Conservation (phyloP, 2,329 filamentous ascomycete species). For the Oidium heveae region DNA sequence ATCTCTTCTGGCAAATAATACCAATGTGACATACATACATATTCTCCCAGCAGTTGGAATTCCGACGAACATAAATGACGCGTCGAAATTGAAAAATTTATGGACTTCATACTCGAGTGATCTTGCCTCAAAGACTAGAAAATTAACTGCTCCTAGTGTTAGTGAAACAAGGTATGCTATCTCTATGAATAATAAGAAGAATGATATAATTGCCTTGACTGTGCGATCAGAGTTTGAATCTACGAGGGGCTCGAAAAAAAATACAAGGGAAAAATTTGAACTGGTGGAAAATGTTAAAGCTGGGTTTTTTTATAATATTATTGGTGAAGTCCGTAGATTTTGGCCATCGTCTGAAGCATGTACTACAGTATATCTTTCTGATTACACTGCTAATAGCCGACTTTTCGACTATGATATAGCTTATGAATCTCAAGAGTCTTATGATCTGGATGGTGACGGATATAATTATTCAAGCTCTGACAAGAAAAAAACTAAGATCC, state of each 20-base stretch:
- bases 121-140: neutral
- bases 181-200: conserved; percentile 20
- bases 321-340: conserved; percentile 43
- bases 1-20: conserved; percentile 21
- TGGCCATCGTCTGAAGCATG: conserved; percentile 15
- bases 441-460: conserved; percentile 23
- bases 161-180: conserved; percentile 19
- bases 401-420: conserved; percentile 23
- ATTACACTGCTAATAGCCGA: conserved; percentile 48
- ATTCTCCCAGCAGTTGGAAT: conserved; percentile 20
- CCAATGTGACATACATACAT: conserved; percentile 21
- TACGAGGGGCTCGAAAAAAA: conserved; percentile 17
- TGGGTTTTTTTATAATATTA: conserved; percentile 35
- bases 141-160: conserved; percentile 2
- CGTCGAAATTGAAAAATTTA: neutral
- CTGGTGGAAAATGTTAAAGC: conserved; percentile 36
- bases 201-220: conserved; percentile 20
- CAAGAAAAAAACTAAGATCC: conserved; percentile 24
- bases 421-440: conserved; percentile 9
- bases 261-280: conserved; percentile 29
- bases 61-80: conserved; percentile 8
- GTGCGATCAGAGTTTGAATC: conserved; percentile 17
- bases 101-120: neutral
- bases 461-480: conserved; percentile 24
- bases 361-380: conserved; percentile 47